phyloP scores from a whole-genome alignment of 352 stramenopile species.

The Globisporangium echinulatum region DNA sequence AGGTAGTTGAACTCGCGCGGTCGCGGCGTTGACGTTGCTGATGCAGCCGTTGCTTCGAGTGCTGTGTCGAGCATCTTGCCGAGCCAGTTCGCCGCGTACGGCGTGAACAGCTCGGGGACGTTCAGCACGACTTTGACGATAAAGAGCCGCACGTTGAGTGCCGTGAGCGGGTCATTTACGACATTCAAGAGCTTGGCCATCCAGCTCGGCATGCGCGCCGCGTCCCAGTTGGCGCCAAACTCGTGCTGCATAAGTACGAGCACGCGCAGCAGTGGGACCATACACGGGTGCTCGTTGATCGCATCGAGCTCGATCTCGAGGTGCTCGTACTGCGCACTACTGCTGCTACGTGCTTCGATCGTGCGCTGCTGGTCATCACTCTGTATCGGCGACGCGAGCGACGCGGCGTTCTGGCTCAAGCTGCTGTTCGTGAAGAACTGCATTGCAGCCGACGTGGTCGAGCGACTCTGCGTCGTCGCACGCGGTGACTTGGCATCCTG shows the following conservation, averaged over 20 bases:
- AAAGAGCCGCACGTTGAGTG: constrained; percentile 64
- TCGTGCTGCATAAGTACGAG: constrained; percentile 75
- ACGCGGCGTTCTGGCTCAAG: constrained; percentile 39
- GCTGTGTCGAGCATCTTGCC: constrained; percentile 44
- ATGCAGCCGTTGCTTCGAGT: constrained; percentile 30
- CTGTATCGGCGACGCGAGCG: constrained; percentile 4
- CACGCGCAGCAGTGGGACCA: constrained; percentile 61
- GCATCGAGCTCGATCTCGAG: constrained; percentile 68
- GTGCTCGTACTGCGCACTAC: constrained; percentile 19
- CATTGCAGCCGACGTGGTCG: constrained; percentile 21
- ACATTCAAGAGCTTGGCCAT: constrained; percentile 73
- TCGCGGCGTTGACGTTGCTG: not conserved
- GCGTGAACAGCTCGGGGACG: constrained; percentile 43
- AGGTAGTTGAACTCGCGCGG: constrained; percentile 65
- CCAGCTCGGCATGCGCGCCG: constrained; percentile 58
- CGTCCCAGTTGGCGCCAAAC: constrained; percentile 49
- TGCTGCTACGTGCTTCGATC: constrained; percentile 2
- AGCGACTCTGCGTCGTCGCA: too few species aligned
- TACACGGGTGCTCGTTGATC: constrained; percentile 71
- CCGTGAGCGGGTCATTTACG: constrained; percentile 25
- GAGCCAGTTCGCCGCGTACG: constrained; percentile 47
- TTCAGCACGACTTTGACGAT: constrained; percentile 70
- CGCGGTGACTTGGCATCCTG: constrained; percentile 7
- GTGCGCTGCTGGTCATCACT: constrained; percentile 16
- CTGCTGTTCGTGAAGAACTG: constrained; percentile 75